Conservation (phyloP, 2,329 filamentous ascomycete genomes). For the Ciborinia camelliae region DNA sequence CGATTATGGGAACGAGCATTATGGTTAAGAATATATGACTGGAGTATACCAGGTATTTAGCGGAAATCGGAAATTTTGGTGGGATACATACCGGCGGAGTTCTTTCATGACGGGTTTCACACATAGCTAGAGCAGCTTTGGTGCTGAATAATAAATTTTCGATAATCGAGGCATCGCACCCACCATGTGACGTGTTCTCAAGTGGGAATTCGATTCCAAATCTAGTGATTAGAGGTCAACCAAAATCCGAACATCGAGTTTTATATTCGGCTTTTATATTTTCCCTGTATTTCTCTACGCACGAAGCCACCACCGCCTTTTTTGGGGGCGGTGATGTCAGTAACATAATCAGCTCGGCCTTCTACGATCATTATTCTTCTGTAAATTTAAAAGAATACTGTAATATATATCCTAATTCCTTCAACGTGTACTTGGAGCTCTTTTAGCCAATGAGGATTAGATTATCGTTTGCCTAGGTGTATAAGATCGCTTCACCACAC, state of each 20-base stretch:
- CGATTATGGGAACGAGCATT: not conserved
- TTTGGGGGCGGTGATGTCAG: not conserved
- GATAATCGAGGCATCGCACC: not conserved
- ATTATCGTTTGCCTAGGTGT: conserved; percentile 61
- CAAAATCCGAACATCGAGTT: not conserved
- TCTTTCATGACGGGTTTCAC: not conserved
- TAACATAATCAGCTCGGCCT: not conserved
- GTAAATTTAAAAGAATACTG: not conserved
- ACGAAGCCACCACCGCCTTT: not conserved
- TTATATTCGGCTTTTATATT: not conserved
- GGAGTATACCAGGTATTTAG: not conserved
- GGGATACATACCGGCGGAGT: not conserved
- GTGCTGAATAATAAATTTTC: not conserved
- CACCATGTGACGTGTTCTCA: not conserved
- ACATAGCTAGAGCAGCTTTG: not conserved
- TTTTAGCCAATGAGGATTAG: conserved; percentile 25
- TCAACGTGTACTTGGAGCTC: conserved; percentile 16
- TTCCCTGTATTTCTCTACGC: not conserved
- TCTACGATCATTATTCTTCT: not conserved
- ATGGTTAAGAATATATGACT: not conserved
- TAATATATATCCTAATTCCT: not conserved
- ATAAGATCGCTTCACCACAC: conserved; percentile 64
- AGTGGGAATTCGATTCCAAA: not conserved
- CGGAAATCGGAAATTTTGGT: not conserved
- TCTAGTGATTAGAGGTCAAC: not conserved